phyloP scores from a whole-genome alignment of 169 alveolate genomes.

The Perkinsus marinus region DNA sequence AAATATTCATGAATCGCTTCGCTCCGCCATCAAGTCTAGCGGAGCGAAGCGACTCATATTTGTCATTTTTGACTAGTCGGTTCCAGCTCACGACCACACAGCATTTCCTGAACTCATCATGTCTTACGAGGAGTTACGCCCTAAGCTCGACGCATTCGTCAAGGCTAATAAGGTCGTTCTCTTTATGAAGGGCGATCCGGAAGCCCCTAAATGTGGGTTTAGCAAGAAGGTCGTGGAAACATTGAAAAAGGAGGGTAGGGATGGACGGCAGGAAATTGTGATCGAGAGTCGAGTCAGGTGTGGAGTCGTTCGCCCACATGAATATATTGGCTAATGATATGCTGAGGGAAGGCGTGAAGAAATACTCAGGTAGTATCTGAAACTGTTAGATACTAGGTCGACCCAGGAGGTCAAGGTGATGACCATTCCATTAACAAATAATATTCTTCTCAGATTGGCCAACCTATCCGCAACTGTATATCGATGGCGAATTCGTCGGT shows the following conservation, averaged over 20 bases:
- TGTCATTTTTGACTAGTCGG: neutral
- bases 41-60: neutral
- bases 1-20: neutral
- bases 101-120: neutral
- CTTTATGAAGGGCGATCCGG: constrained; percentile 63
- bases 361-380: neutral
- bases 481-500: constrained; percentile 17
- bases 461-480: constrained; percentile 17
- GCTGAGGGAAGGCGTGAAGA: neutral
- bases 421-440: neutral
- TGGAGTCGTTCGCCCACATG: neutral
- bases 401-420: neutral
- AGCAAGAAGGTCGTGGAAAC: constrained; percentile 19
- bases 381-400: neutral
- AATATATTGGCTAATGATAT: neutral
- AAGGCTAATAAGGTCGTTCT: constrained; percentile 16
- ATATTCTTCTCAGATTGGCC: constrained; percentile 12
- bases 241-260: neutral
- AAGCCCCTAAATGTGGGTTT: constrained; percentile 61
- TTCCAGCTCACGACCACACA: too few species aligned
- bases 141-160: neutral
- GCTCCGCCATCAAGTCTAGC: too few species aligned
- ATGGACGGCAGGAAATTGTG: neutral
- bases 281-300: neutral
- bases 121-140: neutral